phyloP scores from a whole-genome alignment of 306 rosid species.

The Trifolium fragiferum region DNA sequence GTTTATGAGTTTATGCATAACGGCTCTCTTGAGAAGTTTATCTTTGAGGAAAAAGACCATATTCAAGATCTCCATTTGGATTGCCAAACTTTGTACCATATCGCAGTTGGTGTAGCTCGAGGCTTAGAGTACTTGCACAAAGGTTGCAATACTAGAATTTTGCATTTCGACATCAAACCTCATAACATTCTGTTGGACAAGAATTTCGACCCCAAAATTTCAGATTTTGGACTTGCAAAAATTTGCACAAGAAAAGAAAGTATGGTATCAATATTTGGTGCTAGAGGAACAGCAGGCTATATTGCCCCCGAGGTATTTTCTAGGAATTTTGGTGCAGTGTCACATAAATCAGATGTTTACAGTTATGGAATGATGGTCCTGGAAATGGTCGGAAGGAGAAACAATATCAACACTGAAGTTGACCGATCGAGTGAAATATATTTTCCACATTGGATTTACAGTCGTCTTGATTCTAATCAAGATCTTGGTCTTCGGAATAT shows the following conservation, averaged over 20 bases:
- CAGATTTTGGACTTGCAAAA: slow-evolving; percentile 19
- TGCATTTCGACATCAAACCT: slow-evolving; percentile 44
- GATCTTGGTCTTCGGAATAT: not conserved
- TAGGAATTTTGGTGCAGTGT: slow-evolving; percentile 7
- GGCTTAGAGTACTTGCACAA: slow-evolving; percentile 37
- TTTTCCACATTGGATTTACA: slow-evolving; percentile 18
- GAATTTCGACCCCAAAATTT: not conserved
- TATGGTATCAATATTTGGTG: slow-evolving; percentile 10
- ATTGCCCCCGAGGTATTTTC: slow-evolving; percentile 17
- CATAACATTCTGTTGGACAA: slow-evolving; percentile 11
- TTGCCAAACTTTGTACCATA: slow-evolving; percentile 12
- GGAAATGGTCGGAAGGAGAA: slow-evolving; percentile 5
- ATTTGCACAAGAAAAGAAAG: slow-evolving; percentile 15
- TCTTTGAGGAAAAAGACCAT: slow-evolving; percentile 18
- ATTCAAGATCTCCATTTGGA: not conserved
- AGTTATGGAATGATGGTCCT: slow-evolving; percentile 21
- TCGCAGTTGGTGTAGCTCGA: slow-evolving; percentile 39
- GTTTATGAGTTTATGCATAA: slow-evolving; percentile 7
- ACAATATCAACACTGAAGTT: not conserved
- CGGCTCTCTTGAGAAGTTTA: slow-evolving; percentile 38
- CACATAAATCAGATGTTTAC: slow-evolving; percentile 16
- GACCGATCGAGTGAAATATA: not conserved
- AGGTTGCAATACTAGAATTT: slow-evolving; percentile 34
- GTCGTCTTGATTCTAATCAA: not conserved
- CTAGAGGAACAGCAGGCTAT: not conserved